Evolutionary conservation across 305 asterid species (phyloP), one percentile per base, ranked within the genome.

Genomic region (Andrographis paniculata): DNA sequence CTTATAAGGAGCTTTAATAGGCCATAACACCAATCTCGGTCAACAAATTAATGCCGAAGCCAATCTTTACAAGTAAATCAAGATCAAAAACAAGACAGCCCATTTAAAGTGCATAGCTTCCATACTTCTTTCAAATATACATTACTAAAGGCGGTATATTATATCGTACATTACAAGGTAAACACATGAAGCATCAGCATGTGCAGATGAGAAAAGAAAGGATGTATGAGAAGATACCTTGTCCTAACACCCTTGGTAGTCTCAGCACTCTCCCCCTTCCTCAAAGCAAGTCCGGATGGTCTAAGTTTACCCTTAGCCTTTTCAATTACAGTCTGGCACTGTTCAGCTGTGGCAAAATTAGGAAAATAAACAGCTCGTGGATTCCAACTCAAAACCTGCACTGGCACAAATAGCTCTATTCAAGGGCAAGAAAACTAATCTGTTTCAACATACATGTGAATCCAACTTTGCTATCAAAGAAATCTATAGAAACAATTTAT

Each of bases 361-460:
- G 91, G 91, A 54, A 72, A 85, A 65, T 81, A 75, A 17, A 82
- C 19, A 19, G 87, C 82, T 14, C 94, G 77, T 23, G 95, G 95
- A 14, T 35, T 68, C 95, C 89, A 73, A 63, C 95, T 85, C 76
- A 85, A 63, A 28, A 82, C 65, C 95, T 85, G 67, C 68, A 59
- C 44, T 49, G 43, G 39, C 42, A 44, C 50, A 16, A 20, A 36
- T 19, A 17, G 39, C 19, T 20, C 19, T 21, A 15, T 38, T 39
- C 28, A 19, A 17, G 16, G 6, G 24, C 38, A 20, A 50, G 16
- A 57, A 31, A 31, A n/a, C n/a, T 31, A 31, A 31, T 31, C 1
- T 31, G 14, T 14, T 31, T 31, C n/a, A 31, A 5, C 37, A 31
- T 5, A 3, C 37, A 31, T 13, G 3, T 13, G 3, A 37, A 2